Evolutionary conservation across 1,284 basidiomycete species (phyloP).

Genomic region (Ustilago loliicola): DNA sequence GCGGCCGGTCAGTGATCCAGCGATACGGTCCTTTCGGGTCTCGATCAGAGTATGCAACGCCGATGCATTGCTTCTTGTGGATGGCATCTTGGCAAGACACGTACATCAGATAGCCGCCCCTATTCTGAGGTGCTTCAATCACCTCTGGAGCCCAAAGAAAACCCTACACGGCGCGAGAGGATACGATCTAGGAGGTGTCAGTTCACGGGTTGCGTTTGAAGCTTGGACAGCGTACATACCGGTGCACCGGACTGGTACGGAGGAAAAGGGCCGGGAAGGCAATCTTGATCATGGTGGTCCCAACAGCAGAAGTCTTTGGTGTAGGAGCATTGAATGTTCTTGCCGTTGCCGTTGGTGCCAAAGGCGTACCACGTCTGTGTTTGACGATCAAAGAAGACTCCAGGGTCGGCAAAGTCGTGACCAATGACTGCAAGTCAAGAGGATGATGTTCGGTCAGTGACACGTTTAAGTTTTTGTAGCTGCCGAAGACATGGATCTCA

Average conservation of each 20-base stretch:
- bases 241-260: slow-evolving; percentile 41
- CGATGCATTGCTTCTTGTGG: slow-evolving; percentile 55
- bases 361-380: slow-evolving; percentile 52
- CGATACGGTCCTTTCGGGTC: slow-evolving; percentile 51
- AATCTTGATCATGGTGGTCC: slow-evolving; percentile 51
- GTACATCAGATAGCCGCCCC: slow-evolving; percentile 61
- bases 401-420: slow-evolving; percentile 60
- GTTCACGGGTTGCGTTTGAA: neutral
- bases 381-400: slow-evolving; percentile 49
- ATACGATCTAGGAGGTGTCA: neutral
- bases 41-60: slow-evolving; percentile 53
- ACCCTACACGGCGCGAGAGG: slow-evolving; percentile 17
- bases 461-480: no score
- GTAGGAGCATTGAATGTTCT: slow-evolving; percentile 55
- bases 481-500: slow-evolving; percentile 6
- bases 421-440: slow-evolving; percentile 28
- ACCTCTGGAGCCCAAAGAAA: slow-evolving; percentile 61
- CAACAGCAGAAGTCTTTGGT: slow-evolving; percentile 58
- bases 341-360: slow-evolving; percentile 58
- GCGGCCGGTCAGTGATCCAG: slow-evolving; percentile 51
- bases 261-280: slow-evolving; percentile 53
- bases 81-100: slow-evolving; percentile 48
- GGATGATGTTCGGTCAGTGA: neutral
- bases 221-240: slow-evolving; percentile 15
- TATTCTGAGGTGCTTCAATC: slow-evolving; percentile 48